A percentile compares a stretch with the other conserved stretches of the same genome.
phyloP scores from a whole-genome alignment of 2,329 filamentous ascomycete genomes.

The Alternaria angustiovoidea region DNA sequence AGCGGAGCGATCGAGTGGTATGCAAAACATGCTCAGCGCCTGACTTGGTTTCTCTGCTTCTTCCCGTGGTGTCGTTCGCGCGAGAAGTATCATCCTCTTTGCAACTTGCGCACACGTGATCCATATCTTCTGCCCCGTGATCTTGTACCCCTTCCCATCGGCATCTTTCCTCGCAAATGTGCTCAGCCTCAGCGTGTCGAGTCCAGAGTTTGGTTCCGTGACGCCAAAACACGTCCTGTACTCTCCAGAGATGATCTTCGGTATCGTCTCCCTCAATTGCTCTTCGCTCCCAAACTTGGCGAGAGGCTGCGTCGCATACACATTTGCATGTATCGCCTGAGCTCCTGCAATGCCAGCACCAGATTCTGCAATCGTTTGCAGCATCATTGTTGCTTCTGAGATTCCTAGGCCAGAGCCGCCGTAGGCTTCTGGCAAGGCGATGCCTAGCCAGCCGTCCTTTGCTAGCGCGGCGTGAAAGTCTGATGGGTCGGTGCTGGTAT shows the following conservation, averaged over 20 bases:
- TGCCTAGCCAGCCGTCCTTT: conserved; percentile 80
- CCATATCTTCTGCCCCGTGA: conserved; percentile 88
- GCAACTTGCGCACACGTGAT: conserved; percentile 87
- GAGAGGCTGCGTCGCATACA: conserved; percentile 78
- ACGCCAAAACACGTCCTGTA: conserved; percentile 82
- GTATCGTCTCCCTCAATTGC: conserved; percentile 71
- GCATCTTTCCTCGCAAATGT: conserved; percentile 47
- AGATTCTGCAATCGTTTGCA: conserved; percentile 80
- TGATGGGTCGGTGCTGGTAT: conserved; percentile 73
- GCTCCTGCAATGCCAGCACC: conserved; percentile 80
- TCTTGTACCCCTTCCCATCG: conserved; percentile 68
- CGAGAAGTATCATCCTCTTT: conserved; percentile 82
- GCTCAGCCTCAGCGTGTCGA: conserved; percentile 76
- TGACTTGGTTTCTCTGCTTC: conserved; percentile 74
- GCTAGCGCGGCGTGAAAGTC: conserved; percentile 80
- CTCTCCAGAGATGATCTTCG: conserved; percentile 74
- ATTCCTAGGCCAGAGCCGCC: conserved; percentile 81
- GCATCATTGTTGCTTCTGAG: conserved; percentile 85
- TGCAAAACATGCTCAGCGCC: conserved; percentile 81
- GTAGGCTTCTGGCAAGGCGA: conserved; percentile 76
- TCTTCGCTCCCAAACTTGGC: conserved; percentile 74
- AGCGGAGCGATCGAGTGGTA: conserved; percentile 71
- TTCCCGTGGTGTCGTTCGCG: conserved; percentile 75
- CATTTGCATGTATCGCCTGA: conserved; percentile 67
- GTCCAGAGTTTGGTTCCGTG: conserved; percentile 81